Conservation (phyloP, 148 eudicot genomes). For the Silene uniflora region DNA sequence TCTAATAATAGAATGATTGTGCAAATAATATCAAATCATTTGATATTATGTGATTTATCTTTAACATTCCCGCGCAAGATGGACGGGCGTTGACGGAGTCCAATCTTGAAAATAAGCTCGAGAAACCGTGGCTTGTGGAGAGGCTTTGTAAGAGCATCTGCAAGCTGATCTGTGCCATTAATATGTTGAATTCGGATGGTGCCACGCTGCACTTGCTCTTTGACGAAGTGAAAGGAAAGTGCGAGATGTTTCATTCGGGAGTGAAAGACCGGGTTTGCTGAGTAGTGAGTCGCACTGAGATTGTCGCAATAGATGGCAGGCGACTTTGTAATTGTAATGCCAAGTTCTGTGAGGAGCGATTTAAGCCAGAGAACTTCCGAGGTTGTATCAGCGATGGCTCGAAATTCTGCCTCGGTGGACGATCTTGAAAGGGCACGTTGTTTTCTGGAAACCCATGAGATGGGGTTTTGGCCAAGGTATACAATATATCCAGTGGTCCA, state of each 20-base stretch:
- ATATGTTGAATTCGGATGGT: too few relatives aligned
- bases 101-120: too few relatives aligned
- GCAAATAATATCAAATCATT: too few relatives aligned
- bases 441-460: too few relatives aligned
- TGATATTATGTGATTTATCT: too few relatives aligned
- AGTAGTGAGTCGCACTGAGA: neutral
- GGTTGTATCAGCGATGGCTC: neutral
- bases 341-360: neutral
- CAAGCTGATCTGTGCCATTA: too few relatives aligned
- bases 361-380: slow-evolving; percentile 7
- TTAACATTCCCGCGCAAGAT: too few relatives aligned
- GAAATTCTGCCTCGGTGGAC: neutral
- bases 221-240: slow-evolving; percentile 13
- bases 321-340: neutral
- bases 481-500: slow-evolving; percentile 4
- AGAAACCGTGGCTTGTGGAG: too few relatives aligned
- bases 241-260: slow-evolving; percentile 18
- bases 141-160: too few relatives aligned
- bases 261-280: slow-evolving; percentile 16
- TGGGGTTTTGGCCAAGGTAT: too few relatives aligned
- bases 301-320: slow-evolving; percentile 7
- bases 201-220: slow-evolving; percentile 7
- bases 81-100: too few relatives aligned
- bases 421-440: neutral
- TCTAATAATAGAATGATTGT: too few relatives aligned